Evolutionary conservation across 768 basidiomycete species (phyloP), one percentile per base, ranked within the genome.

Genomic region (Mycena pura): DNA sequence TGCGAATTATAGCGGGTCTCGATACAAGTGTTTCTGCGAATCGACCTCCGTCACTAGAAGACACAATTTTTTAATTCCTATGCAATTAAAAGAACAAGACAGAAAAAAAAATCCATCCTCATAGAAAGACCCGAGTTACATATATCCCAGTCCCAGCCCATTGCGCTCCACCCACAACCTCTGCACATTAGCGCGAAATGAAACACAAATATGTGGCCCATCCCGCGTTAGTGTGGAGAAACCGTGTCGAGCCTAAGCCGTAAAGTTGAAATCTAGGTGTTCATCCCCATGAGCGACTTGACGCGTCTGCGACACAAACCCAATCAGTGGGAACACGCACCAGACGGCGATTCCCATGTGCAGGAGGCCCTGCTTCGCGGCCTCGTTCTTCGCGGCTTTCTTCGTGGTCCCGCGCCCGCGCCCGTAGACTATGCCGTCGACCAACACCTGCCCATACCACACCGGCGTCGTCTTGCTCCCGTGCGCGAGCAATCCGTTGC

Each of bases 371-470:
- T 86, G 78, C 72, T 91, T 92, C 28, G 92, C 92, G 5, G 92
- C 92, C 70, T 91, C 91, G 68, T 92, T 92, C 69, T 88, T 81
- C 1, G 92, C 92, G 1, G 84, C 82, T 72, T 88, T 91, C 82
- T 93, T 94, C 39, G 90, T 92, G 64, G 82, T 84, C 10, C 90
- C 92, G 54, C 76, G 80, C 1, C 92, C 92, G 13, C 70, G 70
- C 5, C 90, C 91, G 74, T 82, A 81, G 45, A 81, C 75, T 53
- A 84, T 77, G 3, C 86, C 86, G 43, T 87, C 82, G 47, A 92
- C 84, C 43, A 87, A 72, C 36, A 87, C 88, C 61, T 77, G 84
- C 45, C 86, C 91, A 48, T 75, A 79, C 92, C 92, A 93, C 62
- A 91, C 83, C 3, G 92, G 90, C 22, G 91, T 93, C n/a, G 86